Evolutionary conservation across 371 early-diverging fungal genomes (phyloP).

Genomic region (Amoeboaphelidium protococcarum): DNA sequence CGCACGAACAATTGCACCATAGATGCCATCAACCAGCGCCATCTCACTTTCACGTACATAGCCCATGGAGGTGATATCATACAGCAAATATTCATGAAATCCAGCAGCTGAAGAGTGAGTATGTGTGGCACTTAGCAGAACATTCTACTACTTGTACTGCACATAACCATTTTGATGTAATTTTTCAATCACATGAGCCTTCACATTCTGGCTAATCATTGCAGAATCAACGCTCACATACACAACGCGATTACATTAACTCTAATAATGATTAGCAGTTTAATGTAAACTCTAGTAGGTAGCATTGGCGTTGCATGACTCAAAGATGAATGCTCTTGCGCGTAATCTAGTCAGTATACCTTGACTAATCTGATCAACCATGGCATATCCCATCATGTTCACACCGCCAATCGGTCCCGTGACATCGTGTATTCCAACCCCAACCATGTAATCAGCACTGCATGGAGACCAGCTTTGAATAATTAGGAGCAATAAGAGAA

Average conservation of each 20-base stretch:
- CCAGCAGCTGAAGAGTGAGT: slow-evolving; percentile 20
- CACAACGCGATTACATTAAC: too few species aligned
- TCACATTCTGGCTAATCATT: too few species aligned
- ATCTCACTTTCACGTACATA: slow-evolving; percentile 19
- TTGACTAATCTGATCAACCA: slow-evolving; percentile 17
- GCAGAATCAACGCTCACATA: not conserved
- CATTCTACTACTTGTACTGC: slow-evolving; percentile 19
- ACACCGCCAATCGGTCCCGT: slow-evolving; percentile 12
- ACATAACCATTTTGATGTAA: too few species aligned
- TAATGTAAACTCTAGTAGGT: too few species aligned
- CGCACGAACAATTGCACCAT: slow-evolving; percentile 20
- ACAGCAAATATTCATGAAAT: slow-evolving; percentile 11
- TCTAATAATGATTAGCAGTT: too few species aligned
- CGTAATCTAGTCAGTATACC: slow-evolving; percentile 24
- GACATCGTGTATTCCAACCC: not conserved
- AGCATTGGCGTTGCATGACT: slow-evolving; percentile 8
- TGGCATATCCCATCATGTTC: slow-evolving; percentile 27
- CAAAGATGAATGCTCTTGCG: slow-evolving; percentile 25
- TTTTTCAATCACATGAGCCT: too few species aligned
- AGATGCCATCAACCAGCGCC: slow-evolving; percentile 24
- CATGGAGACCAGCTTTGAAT: too few species aligned
- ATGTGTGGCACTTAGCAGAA: slow-evolving; percentile 33
- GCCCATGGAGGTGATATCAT: slow-evolving; percentile 5
- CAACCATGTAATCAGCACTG: not conserved
- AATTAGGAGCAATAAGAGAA: too few species aligned